Evolutionary conservation across 257 asterid species (phyloP), one percentile per base, ranked within the genome.

Genomic region (Eucommia ulmoides): DNA sequence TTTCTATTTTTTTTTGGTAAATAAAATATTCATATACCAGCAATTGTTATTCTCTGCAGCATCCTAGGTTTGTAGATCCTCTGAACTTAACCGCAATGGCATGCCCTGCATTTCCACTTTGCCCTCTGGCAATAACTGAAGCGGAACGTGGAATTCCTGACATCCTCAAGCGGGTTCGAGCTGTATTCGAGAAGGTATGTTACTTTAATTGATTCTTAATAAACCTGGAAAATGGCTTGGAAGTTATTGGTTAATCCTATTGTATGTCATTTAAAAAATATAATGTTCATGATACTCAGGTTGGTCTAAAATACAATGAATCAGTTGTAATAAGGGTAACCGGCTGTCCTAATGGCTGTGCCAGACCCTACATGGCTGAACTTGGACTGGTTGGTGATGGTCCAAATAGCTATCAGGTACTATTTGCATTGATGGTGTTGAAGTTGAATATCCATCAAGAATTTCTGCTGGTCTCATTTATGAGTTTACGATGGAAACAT

Each of bases 331-430:
- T 89, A 67, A 78, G 98, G 81, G 66, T 89, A 52, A 89, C 98
- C 3, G 98, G 98, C 54, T 89, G 98, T 74, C 98, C 98, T 45
- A 89, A 89, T 63, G 98, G 98, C 14, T 89, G 98, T 68, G 96
- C 96, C 48, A 75, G 98, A 65, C 96, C 98, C 3, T 89, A 89
- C 78, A 80, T 89, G 98, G 98, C 98, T 79, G 98, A 89, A 67
- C 92, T 89, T 21, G 98, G 96, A 52, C 73, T 89, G 59, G 94
- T 89, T 48, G 98, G 98, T 44, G 94, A 82, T 71, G 98, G 92
- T 50, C 92, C 98, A 52, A 89, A 89, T 57, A 82, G 94, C 66
- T 89, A 89, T 62, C 98, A 89, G 96, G 98, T 85, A 61, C 50
- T 20, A n/a, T 16, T 19, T 8, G 16, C n/a, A 10, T 35, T 35